Percentiles rank a stretch among this genome's conserved stretches.
Conservation (phyloP, 768 basidiomycete species). For the Trametes cinnabarina region DNA sequence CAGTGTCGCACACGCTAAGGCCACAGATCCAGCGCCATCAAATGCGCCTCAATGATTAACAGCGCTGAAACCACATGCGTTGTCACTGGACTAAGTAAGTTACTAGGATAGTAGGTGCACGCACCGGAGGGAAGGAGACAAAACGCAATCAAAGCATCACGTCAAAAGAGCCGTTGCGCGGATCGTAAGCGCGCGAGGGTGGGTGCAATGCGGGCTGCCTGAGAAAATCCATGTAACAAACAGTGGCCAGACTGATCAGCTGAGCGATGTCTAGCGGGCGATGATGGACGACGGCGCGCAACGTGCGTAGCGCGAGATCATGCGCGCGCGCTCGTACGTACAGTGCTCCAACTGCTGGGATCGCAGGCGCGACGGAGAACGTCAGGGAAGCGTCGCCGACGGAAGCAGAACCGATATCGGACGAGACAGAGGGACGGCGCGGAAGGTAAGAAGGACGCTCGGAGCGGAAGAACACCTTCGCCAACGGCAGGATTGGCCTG, state of each 20-base stretch:
- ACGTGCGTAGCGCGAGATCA: background rate
- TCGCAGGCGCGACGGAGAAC: background rate
- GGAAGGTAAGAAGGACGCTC: background rate
- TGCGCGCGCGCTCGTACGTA: conserved; percentile 1
- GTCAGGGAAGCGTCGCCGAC: background rate
- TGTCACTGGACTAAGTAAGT: background rate
- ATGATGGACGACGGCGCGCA: background rate
- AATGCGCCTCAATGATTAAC: background rate
- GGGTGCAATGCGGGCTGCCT: background rate
- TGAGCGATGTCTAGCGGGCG: background rate
- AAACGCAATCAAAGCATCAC: background rate
- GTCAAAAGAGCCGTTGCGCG: background rate
- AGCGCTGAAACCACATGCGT: too few relatives aligned
- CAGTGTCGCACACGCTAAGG: background rate
- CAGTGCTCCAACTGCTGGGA: background rate
- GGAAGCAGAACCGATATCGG: background rate
- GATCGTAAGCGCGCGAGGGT: background rate
- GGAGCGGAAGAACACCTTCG: conserved; percentile 1
- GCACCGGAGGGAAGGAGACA: background rate
- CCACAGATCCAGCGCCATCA: background rate
- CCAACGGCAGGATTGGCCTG: background rate
- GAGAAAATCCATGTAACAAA: conserved; percentile 2
- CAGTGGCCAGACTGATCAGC: background rate
- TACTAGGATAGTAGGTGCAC: background rate
- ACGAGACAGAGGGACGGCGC: background rate